phyloP scores from a whole-genome alignment of 805 yeast species.

The Henningerozyma blattae region DNA sequence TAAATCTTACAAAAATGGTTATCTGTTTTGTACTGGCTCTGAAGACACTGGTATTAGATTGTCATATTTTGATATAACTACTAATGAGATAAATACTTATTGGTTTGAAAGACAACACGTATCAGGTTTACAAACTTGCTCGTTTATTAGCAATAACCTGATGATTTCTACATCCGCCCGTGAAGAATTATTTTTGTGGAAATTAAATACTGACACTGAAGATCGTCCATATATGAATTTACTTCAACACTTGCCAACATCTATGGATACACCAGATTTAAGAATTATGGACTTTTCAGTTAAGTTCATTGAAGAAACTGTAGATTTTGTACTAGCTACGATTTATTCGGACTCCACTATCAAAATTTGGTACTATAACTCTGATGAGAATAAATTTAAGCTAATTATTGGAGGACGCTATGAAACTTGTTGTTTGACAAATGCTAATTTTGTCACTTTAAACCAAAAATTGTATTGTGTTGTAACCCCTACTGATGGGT shows the following conservation, averaged over 20 bases:
- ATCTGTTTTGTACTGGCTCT: constrained; percentile 60
- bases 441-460: constrained; percentile 35
- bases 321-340: constrained; percentile 32
- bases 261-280: constrained; percentile 59
- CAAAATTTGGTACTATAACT: constrained; percentile 47
- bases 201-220: constrained; percentile 28
- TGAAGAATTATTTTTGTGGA: constrained; percentile 84
- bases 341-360: constrained; percentile 82
- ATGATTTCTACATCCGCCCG: constrained; percentile 61
- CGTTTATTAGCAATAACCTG: constrained; percentile 40
- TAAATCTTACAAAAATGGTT: constrained; percentile 22
- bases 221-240: constrained; percentile 35
- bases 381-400: constrained; percentile 27
- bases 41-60: constrained; percentile 77
- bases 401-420: constrained; percentile 40
- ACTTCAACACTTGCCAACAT: constrained; percentile 42
- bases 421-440: constrained; percentile 66
- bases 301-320: constrained; percentile 24
- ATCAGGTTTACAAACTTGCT: constrained; percentile 74
- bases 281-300: constrained; percentile 80
- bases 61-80: constrained; percentile 24
- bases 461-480: constrained; percentile 28
- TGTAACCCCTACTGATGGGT: constrained; percentile 78
- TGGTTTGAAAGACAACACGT: constrained; percentile 73
- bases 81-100: constrained; percentile 34